Evolutionary conservation across 176 grass and related monocot genomes (phyloP).

Genomic region (Aechmea fasciata): DNA sequence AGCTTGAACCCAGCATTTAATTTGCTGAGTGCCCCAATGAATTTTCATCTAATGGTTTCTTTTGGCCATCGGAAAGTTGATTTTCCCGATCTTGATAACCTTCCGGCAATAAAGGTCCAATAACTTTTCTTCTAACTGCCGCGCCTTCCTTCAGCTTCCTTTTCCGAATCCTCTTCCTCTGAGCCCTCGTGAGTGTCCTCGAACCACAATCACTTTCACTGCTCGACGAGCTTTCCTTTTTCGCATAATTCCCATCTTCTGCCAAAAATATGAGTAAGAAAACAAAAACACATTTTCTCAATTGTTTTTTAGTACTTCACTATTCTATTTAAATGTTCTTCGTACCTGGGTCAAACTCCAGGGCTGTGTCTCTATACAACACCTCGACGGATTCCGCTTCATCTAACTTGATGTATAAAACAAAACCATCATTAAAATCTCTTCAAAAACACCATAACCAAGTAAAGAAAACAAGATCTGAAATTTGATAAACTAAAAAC

Average conservation of each 20-base stretch:
- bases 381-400: constrained; percentile 3
- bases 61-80: not conserved
- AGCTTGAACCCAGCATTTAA: no score
- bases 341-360: constrained; percentile 12
- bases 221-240: constrained; percentile 1
- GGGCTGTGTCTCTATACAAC: not conserved
- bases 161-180: constrained; percentile 23
- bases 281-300: no score
- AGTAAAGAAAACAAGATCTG: not conserved
- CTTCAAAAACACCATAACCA: not conserved
- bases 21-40: no score
- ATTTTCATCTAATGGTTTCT: not conserved
- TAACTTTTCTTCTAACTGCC: constrained; percentile 6
- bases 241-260: not conserved
- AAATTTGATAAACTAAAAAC: no score
- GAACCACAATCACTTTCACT: constrained; percentile 5
- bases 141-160: constrained; percentile 21
- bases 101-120: constrained; percentile 16
- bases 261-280: constrained; percentile 2
- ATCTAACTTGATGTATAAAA: not conserved
- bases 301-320: not conserved
- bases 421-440: not conserved
- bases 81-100: not conserved
- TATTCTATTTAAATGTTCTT: not conserved
- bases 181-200: constrained; percentile 14